phyloP scores from a whole-genome alignment of 2,329 filamentous ascomycete species.

The Cladophialophora carrionii region DNA sequence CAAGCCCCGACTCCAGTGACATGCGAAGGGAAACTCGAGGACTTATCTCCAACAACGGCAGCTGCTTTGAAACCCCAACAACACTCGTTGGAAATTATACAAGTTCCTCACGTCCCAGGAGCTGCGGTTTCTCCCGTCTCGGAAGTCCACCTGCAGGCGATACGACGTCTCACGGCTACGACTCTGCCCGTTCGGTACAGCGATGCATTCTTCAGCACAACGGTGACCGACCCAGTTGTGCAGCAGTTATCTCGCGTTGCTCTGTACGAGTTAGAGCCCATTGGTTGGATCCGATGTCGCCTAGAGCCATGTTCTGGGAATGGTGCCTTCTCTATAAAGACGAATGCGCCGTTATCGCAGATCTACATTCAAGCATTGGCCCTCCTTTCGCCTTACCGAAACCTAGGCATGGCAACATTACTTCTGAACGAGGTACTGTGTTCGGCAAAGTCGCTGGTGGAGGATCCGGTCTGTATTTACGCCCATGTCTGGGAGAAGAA shows the following conservation, averaged over 20 bases:
- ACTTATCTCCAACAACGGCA: not conserved
- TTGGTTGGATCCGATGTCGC: slow-evolving; percentile 55
- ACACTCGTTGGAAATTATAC: not conserved
- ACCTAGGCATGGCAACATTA: slow-evolving; percentile 60
- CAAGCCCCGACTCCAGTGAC: not conserved
- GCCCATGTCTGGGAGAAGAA: slow-evolving; percentile 69
- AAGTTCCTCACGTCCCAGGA: slow-evolving; percentile 48
- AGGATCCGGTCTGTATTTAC: slow-evolving; percentile 52
- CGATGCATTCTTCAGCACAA: slow-evolving; percentile 63
- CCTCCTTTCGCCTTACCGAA: slow-evolving; percentile 63
- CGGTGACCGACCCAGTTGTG: slow-evolving; percentile 57
- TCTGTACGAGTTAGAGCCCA: slow-evolving; percentile 54
- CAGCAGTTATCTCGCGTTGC: slow-evolving; percentile 62
- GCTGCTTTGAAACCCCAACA: not conserved
- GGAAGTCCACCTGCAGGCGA: slow-evolving; percentile 57
- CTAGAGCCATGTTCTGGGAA: slow-evolving; percentile 43
- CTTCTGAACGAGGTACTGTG: slow-evolving; percentile 54
- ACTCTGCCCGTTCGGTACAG: slow-evolving; percentile 66
- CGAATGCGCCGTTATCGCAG: slow-evolving; percentile 43
- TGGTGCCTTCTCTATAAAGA: not conserved
- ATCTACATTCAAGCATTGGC: slow-evolving; percentile 66
- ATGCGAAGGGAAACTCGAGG: not conserved
- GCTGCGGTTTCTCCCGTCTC: slow-evolving; percentile 58
- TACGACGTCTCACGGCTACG: slow-evolving; percentile 61
- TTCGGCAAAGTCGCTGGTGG: slow-evolving; percentile 22